Base-by-base conservation (phyloP, 305 asterid genomes). In the Plantago coronopus region DNA sequence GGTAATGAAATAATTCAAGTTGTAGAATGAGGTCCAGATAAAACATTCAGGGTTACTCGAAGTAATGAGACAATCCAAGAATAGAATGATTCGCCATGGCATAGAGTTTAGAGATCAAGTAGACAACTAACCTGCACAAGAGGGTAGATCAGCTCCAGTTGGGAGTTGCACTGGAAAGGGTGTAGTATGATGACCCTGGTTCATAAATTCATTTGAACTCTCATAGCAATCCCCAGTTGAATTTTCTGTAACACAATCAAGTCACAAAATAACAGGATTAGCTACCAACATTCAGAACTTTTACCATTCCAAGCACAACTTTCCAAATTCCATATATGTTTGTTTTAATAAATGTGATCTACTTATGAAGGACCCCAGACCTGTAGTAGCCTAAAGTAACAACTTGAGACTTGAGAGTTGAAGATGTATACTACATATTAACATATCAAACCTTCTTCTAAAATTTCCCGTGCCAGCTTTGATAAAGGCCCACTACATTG, bases 141-240 rank as follows among this genome's bases (percentile, higher is more conserved):
- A 83, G 63, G 99, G 97, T 69, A 83, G 66, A 76, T 81, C 94
- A 65, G 99, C 99, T 76, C 97, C 89, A 60, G 89, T 76, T 27
- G 99, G 99, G 65, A 93, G 97, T 69, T 87, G 89, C 45, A 79
- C 68, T 49, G 99, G 97, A 80, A 93, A 78, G 31, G 95, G 75
- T 61, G 86, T 66, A 72, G 81, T 67, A 58, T 76, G 85, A 57
- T 69, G 78, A 75, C 76, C 60, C 31, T 78, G 81, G 68, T 74
- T 81, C 81, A 87, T 93, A 53, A 67, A 66, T 46, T 83, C 88
- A 72, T 65, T 81, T 86, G 94, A 59, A 66, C 68, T 77, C 55
- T 81, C 93, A 57, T 64, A 76, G 65, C 81, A 67, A 51, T 79
- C 83, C 54, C 82, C 96, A 38, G 71, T 25, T 56, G 78, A 59